Evolutionary conservation across 1,284 basidiomycete species (phyloP).

Genomic region (Peniophora sp.): DNA sequence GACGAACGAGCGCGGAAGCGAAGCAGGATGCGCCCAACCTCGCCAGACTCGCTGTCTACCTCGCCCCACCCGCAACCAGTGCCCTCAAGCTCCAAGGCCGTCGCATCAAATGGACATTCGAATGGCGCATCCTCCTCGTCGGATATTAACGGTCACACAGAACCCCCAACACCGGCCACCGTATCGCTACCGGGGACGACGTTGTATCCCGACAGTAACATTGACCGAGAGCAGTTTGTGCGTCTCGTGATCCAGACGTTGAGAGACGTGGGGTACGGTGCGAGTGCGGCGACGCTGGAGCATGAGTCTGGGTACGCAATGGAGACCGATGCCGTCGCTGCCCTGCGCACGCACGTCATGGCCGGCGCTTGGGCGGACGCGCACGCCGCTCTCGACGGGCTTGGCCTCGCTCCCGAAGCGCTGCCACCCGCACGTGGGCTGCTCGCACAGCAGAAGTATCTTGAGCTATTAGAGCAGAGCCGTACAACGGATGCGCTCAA

Average conservation of each 20-base stretch:
- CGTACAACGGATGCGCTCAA: slow-evolving; percentile 80
- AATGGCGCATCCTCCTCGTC: slow-evolving; percentile 8
- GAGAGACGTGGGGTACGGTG: slow-evolving; percentile 88
- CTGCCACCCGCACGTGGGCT: slow-evolving; percentile 65
- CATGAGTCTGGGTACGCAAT: slow-evolving; percentile 89
- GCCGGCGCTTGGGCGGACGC: slow-evolving; percentile 83
- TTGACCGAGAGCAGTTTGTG: slow-evolving; percentile 89
- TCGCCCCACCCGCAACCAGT: slow-evolving; percentile 15
- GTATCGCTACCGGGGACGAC: slow-evolving; percentile 63
- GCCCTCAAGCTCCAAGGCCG: slow-evolving; percentile 22
- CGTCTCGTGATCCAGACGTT: slow-evolving; percentile 87
- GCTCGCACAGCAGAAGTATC: slow-evolving; percentile 92
- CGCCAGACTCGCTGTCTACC: no score
- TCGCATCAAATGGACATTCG: slow-evolving; percentile 32
- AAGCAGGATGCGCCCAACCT: no score
- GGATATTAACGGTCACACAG: slow-evolving; percentile 29
- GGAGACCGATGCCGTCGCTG: slow-evolving; percentile 72
- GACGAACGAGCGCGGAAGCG: no score
- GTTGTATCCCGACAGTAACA: slow-evolving; percentile 66
- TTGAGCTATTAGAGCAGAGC: slow-evolving; percentile 85
- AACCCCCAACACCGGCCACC: slow-evolving; percentile 38
- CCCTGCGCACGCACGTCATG: slow-evolving; percentile 79
- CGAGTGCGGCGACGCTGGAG: slow-evolving; percentile 83
- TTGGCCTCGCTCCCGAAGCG: slow-evolving; percentile 63
- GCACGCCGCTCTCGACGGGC: slow-evolving; percentile 58